A percentile compares a stretch with the other conserved stretches of the same genome.
Conservation (phyloP, 805 yeast species). For the Ogataea ramenticola region DNA sequence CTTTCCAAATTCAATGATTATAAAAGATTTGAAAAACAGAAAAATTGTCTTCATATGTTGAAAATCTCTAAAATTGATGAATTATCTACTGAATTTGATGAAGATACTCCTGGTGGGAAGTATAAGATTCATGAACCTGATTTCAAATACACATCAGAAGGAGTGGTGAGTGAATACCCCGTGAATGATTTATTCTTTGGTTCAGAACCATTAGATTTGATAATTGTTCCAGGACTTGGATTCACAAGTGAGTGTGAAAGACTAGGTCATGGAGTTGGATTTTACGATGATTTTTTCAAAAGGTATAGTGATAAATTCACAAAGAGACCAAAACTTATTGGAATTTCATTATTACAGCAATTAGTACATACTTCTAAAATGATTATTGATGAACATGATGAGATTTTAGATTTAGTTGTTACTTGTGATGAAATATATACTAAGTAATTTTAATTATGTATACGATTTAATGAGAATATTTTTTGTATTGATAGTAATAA, state of each 20-base stretch:
- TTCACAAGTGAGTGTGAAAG: conserved; percentile 46
- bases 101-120: conserved; percentile 53
- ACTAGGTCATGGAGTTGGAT: conserved; percentile 92
- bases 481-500: too few relatives aligned
- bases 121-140: conserved; percentile 65
- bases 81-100: conserved; percentile 31
- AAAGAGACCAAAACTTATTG: conserved; percentile 41
- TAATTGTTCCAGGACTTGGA: conserved; percentile 83
- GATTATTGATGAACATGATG: conserved; percentile 57
- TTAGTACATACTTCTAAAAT: conserved; percentile 29
- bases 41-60: conserved; percentile 50
- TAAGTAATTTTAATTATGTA: neutral
- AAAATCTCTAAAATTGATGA: conserved; percentile 34
- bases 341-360: conserved; percentile 62
- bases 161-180: conserved; percentile 4
- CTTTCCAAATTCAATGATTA: conserved; percentile 21
- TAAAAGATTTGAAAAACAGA: conserved; percentile 21
- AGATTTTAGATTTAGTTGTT: conserved; percentile 47
- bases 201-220: conserved; percentile 44
- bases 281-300: conserved; percentile 70
- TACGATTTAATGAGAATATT: neutral
- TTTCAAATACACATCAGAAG: conserved; percentile 5
- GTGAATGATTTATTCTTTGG: conserved; percentile 15
- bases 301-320: conserved; percentile 33
- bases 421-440: conserved; percentile 23